These are phyloP conservation scores for Penicillium aurantiogriseum DNA, from an alignment of 2,329 filamentous ascomycete species.

Conservation along the genomic window DNA sequence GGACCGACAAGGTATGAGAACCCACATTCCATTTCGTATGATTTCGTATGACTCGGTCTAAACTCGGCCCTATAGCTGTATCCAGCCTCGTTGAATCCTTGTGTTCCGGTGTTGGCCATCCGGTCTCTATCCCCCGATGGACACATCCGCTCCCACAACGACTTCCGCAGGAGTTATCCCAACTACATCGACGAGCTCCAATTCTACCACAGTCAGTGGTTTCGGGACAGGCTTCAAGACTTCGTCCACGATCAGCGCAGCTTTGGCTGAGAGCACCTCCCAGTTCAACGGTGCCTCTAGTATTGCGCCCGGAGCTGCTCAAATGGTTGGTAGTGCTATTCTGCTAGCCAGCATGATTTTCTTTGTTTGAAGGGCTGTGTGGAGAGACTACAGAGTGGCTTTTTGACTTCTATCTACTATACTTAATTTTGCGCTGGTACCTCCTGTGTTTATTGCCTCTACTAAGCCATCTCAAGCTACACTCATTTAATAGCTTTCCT, in stretches of 20 bases:
- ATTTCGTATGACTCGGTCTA: not conserved
- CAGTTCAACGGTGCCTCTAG: not conserved
- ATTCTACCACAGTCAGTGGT: not conserved
- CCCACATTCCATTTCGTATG: not conserved
- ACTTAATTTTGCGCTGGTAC: slow-evolving; percentile 1
- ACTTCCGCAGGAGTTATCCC: not conserved
- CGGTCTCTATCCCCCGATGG: not conserved
- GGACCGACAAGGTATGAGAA: slow-evolving; percentile 4
- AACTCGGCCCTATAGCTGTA: not conserved
- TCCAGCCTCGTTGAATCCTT: slow-evolving; percentile 1
- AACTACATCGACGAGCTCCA: not conserved
- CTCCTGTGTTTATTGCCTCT: not conserved
- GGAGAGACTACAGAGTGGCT: not conserved
- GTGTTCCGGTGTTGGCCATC: slow-evolving; percentile 3
- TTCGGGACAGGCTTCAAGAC: not conserved
- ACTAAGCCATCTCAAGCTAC: not conserved
- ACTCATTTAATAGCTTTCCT: not conserved
- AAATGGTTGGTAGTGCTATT: slow-evolving; percentile 1
- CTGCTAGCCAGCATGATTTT: not conserved
- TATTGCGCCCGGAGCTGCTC: not conserved
- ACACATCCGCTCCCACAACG: slow-evolving; percentile 1
- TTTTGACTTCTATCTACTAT: not conserved
- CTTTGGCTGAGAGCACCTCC: not conserved
- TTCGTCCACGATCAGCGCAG: not conserved
- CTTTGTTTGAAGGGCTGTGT: not conserved